A percentile compares a stretch with the other conserved stretches of the same genome.
phyloP scores from a whole-genome alignment of 2,329 filamentous ascomycete species.

The Verticillium nonalfalfae region DNA sequence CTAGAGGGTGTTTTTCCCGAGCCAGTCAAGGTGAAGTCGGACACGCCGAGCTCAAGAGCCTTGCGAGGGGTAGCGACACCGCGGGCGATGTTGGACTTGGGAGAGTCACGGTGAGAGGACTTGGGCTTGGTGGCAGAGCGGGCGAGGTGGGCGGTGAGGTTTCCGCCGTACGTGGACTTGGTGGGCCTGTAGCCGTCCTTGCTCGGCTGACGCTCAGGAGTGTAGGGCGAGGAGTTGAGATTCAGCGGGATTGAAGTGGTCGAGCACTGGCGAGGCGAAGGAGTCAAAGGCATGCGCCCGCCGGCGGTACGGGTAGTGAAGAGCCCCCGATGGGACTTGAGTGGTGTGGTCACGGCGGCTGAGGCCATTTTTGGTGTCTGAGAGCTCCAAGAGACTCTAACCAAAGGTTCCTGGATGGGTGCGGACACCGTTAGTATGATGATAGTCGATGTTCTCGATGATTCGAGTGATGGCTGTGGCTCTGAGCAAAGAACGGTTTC shows the following conservation, averaged over 20 bases:
- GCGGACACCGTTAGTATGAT: conserved; percentile 42
- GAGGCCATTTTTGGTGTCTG: conserved; percentile 66
- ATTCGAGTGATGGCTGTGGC: conserved; percentile 34
- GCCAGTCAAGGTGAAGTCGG: conserved; percentile 85
- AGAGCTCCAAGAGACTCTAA: conserved; percentile 55
- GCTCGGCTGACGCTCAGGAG: conserved; percentile 55
- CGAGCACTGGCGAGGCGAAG: conserved; percentile 68
- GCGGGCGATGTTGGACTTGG: conserved; percentile 92
- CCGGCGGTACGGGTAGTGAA: conserved; percentile 91
- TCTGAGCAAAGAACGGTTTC: conserved; percentile 25
- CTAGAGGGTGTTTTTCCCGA: conserved; percentile 66
- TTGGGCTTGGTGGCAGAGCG: conserved; percentile 61
- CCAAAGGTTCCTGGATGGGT: conserved; percentile 48
- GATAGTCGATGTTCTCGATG: conserved; percentile 38
- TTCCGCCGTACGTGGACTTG: conserved; percentile 76
- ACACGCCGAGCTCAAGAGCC: conserved; percentile 80
- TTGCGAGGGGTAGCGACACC: conserved; percentile 70
- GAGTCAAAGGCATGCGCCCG: conserved; percentile 89
- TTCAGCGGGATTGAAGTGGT: conserved; percentile 42
- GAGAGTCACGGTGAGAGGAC: conserved; percentile 71
- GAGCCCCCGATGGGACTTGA: conserved; percentile 90
- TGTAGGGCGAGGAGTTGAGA: conserved; percentile 67
- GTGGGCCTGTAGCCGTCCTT: conserved; percentile 42
- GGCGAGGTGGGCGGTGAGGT: conserved; percentile 72
- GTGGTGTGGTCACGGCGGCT: conserved; percentile 74